Percentiles rank a stretch among this genome's conserved stretches.
These are phyloP conservation scores for Cordia subcordata DNA, from an alignment of 257 asterid genomes.

Conservation along the genomic window DNA sequence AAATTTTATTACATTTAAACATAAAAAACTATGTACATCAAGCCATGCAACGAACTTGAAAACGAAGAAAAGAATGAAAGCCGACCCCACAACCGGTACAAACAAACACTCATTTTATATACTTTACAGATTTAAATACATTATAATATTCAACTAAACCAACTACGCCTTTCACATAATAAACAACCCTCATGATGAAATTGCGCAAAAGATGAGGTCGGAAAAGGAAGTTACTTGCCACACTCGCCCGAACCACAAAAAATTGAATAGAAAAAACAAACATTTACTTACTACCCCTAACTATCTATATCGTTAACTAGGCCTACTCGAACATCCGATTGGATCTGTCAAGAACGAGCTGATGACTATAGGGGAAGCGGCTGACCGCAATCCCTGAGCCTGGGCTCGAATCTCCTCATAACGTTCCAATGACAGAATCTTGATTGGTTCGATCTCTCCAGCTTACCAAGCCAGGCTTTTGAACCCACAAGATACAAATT, in stretches of 20 bases:
- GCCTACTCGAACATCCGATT: constrained; percentile 4
- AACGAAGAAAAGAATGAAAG: constrained; percentile 14
- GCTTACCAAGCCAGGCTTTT: too few species aligned
- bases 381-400: constrained; percentile 2
- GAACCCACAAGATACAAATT: constrained; percentile 45
- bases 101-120: constrained; percentile 29
- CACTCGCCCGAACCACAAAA: constrained; percentile 32
- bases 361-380: too few species aligned
- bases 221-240: constrained; percentile 49
- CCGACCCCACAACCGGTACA: background rate
- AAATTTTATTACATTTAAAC: constrained; percentile 1
- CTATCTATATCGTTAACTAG: constrained; percentile 33
- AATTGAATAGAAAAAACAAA: background rate
- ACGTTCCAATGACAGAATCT: too few species aligned
- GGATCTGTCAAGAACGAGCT: too few species aligned
- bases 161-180: constrained; percentile 37
- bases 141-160: constrained; percentile 19
- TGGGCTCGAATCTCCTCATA: constrained; percentile 28
- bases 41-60: constrained; percentile 11
- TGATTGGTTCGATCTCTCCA: too few species aligned
- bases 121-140: constrained; percentile 16
- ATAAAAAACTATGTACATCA: background rate
- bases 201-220: constrained; percentile 33
- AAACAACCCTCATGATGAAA: constrained; percentile 42
- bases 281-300: constrained; percentile 27